Evolutionary conservation across 495 filamentous ascomycete species (phyloP), one percentile per base, ranked within the genome.

Genomic region (Hamigera avellanea): DNA sequence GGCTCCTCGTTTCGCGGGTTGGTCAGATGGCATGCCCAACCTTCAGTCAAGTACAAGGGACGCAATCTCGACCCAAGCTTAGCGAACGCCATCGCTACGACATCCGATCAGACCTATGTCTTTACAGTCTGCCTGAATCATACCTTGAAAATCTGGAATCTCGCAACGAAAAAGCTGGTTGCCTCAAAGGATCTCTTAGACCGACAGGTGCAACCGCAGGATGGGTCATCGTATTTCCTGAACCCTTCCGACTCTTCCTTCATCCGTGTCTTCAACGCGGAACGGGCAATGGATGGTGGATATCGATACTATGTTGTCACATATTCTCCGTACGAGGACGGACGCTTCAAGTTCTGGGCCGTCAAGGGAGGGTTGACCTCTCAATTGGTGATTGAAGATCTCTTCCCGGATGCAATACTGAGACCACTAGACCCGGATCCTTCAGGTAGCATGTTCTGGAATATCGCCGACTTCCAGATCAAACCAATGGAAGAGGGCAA

Each of bases 341-440:
- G 86, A 16, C 78, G 86, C 44, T 95, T 99, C 72, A 96, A 95
- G 57, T 88, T 99, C 58, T 99, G 88, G 86, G 78, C 73, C 35
- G 70, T 87, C 2, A 69, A 70, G 38, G 73, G 78, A 12, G 72
- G 78, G 18, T 66, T 77, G 29, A 70, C 70, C 21, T 72, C 72
- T 14, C 69, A 68, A 6, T 52, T 83, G 6, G 72, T 76, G 8
- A 67, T 93, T 13, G 66, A 70, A 35, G 88, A 94, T 49, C 55
- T 84, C 15, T 84, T 78, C 36, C 66, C 81, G 0, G 67, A 72
- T 15, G 36, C 58, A 9, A 53, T 56, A 4, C 67, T 99, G 18
- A 62, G 76, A 29, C 86, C 93, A 0, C 70, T 71, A 18, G 66
- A 80, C 32, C 76, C 78, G n/a, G 72, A 78, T 40, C 54, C 59